Base-by-base conservation (phyloP, 106 monocot species). In the Amphibolis antarctica region DNA sequence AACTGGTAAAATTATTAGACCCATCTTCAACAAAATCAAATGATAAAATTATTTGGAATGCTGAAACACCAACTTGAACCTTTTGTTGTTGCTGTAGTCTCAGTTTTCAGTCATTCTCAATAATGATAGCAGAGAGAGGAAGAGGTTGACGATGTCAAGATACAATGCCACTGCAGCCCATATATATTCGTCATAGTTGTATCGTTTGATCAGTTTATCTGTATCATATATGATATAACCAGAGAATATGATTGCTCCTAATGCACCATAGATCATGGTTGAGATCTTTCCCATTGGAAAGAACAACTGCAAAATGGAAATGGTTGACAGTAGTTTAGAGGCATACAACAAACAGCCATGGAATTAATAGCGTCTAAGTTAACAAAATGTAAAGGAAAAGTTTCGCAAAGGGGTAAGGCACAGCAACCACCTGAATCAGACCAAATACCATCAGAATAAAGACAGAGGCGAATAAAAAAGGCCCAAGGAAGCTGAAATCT, bases 101-200 rank as follows among this genome's bases (percentile, higher is more conserved):
- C n/a, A n/a, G n/a, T n/a, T n/a, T n/a, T n/a, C n/a, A n/a, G n/a
- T n/a, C n/a, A n/a, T n/a, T n/a, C n/a, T n/a, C n/a, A n/a, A n/a
- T n/a, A n/a, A n/a, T n/a, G n/a, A n/a, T n/a, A 94, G 55, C 28
- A 94, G 60, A 53, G 66, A 56, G 18, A 94, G 81, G 76, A 94
- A 94, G 46, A 94, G 76, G 72, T 94, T 94, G 63, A 94, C 79
- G 69, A 94, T 80, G 63, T 94, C 94, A 28, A 94, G 81, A 69
- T 89, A 94, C 55, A 94, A 89, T 26, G 74, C 75, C 12, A 89
- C 83, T 0, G 94, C 89, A 1, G 94, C 94, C 94, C 94, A 94
- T 1, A 94, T 86, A 77, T 94, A 89, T 46, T 94, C 83, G 42
- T 94, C 94, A 57, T 94, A 94, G 22, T 71, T 82, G 76, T 84